Base-by-base conservation (phyloP, 2,329 filamentous ascomycete species). In the Penicillium sp. region DNA sequence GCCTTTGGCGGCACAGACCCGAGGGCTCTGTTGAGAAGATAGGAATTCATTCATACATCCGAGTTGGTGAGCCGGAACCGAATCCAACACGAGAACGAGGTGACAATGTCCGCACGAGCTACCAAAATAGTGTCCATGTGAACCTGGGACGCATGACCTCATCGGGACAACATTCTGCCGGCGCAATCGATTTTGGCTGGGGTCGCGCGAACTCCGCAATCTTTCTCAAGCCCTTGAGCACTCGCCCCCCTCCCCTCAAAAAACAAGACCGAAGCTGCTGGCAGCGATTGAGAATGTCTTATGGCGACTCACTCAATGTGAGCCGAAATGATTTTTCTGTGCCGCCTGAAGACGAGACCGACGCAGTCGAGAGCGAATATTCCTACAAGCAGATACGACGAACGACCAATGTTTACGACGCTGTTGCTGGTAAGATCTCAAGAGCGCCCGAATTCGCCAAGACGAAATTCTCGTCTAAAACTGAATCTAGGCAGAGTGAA, bases 21-120 rank as follows among this genome's bases (percentile, higher is more conserved):
- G 52, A 83, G 76, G 66, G 86, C 83, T 71, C 89, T 84, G 66
- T 87, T 82, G 68, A 93, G 76, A 52, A 94, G 75, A 66, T 84
- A 82, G 65, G 81, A 75, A 81, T 86, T 85, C 83, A 89, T 91
- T 75, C 82, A 85, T 84, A 51, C 51, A 56, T 57, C 27, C 45
- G 46, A 9, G 44, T 37, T 42, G 26, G n/a, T 41, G 39, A 18
- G n/a, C 9, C 39, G 8, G 67, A 55, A 45, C 38, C 24, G n/a
- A 27, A 40, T 38, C 24, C 9, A 25, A 27, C 13, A 13, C 33
- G 26, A 26, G 18, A 18, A 8, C 27, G 32, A 27, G 34, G 41
- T 27, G 33, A 35, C 5, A 39, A 27, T 5, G 28, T 26, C 35
- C 27, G 24, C 37, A 26, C 32, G 41, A 28, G 41, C 35, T 24